These are phyloP conservation scores for Penicillium sp. DNA, from an alignment of 2,329 filamentous ascomycete genomes.

Conservation along the genomic window DNA sequence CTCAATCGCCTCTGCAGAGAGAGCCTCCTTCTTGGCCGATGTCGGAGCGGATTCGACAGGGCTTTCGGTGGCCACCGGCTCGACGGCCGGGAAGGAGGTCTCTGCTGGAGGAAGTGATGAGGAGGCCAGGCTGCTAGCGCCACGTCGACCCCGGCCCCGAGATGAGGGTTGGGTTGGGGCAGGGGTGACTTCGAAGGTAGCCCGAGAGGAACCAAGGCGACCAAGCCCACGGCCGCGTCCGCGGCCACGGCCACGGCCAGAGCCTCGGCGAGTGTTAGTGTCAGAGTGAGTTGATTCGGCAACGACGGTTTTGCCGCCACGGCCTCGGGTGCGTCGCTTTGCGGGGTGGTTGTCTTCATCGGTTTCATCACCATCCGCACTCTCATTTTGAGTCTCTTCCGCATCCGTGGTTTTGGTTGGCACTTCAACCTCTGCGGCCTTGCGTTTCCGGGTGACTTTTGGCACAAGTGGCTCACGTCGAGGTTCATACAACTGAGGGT, in stretches of 20 bases:
- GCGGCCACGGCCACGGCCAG: constrained; percentile 31
- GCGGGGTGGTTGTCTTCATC: constrained; percentile 30
- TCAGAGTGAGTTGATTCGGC: constrained; percentile 26
- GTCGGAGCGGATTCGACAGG: constrained; percentile 13
- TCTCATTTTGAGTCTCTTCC: constrained; percentile 30
- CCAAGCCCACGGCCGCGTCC: constrained; percentile 32
- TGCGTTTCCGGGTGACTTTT: constrained; percentile 40
- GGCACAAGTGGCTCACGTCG: constrained; percentile 29
- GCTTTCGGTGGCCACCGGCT: constrained; percentile 14
- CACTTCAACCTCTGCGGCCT: constrained; percentile 37
- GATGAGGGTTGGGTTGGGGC: constrained; percentile 19
- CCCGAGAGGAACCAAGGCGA: constrained; percentile 23
- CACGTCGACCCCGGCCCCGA: constrained; percentile 26
- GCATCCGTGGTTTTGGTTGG: constrained; percentile 27
- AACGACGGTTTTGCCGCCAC: constrained; percentile 27
- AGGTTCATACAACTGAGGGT: constrained; percentile 38
- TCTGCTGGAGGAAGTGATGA: constrained; percentile 12
- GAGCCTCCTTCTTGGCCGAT: constrained; percentile 17
- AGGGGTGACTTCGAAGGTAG: constrained; percentile 23
- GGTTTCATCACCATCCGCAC: constrained; percentile 29
- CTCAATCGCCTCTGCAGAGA: constrained; percentile 30
- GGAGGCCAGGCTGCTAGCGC: constrained; percentile 18
- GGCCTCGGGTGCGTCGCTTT: constrained; percentile 37
- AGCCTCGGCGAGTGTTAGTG: constrained; percentile 17
- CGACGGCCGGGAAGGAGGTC: constrained; percentile 15